These are phyloP conservation scores for Anastatica hierochuntica DNA, from an alignment of 345 rosid genomes.

Conservation along the genomic window DNA sequence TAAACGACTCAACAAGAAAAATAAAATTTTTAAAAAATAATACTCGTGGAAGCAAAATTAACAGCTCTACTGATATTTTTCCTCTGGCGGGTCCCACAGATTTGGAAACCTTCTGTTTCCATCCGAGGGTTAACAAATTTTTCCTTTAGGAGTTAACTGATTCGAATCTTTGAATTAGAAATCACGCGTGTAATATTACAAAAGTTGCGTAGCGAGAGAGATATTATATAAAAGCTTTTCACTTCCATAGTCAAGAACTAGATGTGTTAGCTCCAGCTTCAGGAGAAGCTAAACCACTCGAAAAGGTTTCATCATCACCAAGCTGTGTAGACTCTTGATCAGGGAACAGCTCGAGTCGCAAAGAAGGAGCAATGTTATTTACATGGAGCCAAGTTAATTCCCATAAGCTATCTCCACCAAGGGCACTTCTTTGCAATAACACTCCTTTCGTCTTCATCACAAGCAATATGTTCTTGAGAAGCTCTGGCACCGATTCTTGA, in stretches of 20 bases:
- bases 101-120: neutral
- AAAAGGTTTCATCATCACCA: slow-evolving; percentile 33
- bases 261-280: slow-evolving; percentile 28
- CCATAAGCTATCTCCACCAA: slow-evolving; percentile 97
- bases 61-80: slow-evolving; percentile 6
- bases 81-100: slow-evolving; percentile 1
- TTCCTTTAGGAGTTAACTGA: neutral
- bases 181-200: slow-evolving; percentile 15
- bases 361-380: slow-evolving; percentile 64
- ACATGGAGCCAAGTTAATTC: slow-evolving; percentile 95
- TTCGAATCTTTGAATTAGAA: slow-evolving; percentile 10
- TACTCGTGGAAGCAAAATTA: slow-evolving; percentile 19
- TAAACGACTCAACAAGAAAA: slow-evolving; percentile 15
- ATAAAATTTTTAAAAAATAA: neutral
- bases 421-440: slow-evolving; percentile 72
- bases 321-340: slow-evolving; percentile 45
- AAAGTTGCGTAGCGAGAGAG: neutral
- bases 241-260: slow-evolving; percentile 17
- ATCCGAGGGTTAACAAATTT: neutral
- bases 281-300: slow-evolving; percentile 33
- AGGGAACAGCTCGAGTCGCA: slow-evolving; percentile 84
- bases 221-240: slow-evolving; percentile 4
- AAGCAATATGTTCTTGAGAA: slow-evolving; percentile 71
- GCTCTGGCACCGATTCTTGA: slow-evolving; percentile 77
- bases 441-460: slow-evolving; percentile 81